Conservation (phyloP, 192 early-diverging fungal genomes). For the Allomyces arbusculus region DNA sequence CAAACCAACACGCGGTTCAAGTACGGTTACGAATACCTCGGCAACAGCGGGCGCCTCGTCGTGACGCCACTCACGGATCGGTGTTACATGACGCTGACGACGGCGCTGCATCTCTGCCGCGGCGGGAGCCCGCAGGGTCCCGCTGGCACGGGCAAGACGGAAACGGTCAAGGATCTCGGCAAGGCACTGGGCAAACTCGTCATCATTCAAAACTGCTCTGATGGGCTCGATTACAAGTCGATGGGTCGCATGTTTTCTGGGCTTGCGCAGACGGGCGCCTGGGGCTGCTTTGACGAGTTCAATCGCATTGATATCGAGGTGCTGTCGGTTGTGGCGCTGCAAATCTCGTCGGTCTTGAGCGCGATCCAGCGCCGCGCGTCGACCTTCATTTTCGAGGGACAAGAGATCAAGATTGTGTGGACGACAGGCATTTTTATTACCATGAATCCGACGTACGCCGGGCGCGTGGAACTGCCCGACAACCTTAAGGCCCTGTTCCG, state of each 20-base stretch:
- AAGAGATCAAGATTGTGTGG: constrained; percentile 60
- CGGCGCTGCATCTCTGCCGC: constrained; percentile 74
- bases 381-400: constrained; percentile 73
- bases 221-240: constrained; percentile 99
- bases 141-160: constrained; percentile 97
- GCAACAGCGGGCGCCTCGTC: constrained; percentile 85
- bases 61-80: constrained; percentile 97
- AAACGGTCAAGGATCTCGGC: constrained; percentile 94
- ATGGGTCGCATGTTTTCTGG: constrained; percentile 99
- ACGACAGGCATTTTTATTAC: constrained; percentile 96
- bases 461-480: constrained; percentile 92
- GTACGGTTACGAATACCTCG: constrained; percentile 97
- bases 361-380: constrained; percentile 24
- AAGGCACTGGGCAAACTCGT: constrained; percentile 84
- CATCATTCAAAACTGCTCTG: constrained; percentile 98
- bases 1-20: constrained; percentile 87
- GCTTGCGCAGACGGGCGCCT: constrained; percentile 93
- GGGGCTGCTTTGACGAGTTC: constrained; percentile 99
- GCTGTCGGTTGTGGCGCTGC: constrained; percentile 93
- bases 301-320: constrained; percentile 96
- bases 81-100: constrained; percentile 95
- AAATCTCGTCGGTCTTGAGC: constrained; percentile 89
- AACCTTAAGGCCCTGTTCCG: constrained; percentile 98
- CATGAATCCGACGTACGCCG: constrained; percentile 98
- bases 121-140: constrained; percentile 98